Evolutionary conservation across 371 early-diverging fungal species (phyloP).

Genomic region (Rhizopus microsporus): DNA sequence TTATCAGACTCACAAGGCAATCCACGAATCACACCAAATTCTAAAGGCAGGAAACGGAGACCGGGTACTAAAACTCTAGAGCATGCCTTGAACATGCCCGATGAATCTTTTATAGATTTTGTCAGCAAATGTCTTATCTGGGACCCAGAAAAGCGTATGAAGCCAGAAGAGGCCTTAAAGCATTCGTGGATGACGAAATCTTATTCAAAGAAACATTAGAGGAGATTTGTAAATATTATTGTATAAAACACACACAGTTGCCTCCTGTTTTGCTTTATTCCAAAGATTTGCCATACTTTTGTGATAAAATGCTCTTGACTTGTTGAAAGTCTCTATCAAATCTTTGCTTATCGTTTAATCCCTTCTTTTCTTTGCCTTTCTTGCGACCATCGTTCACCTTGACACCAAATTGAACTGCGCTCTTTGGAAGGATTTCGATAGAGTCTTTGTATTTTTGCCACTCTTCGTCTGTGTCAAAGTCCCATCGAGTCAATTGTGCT

Average conservation of each 20-base stretch:
- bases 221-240: background rate
- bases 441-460: conserved; percentile 72
- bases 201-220: conserved; percentile 3
- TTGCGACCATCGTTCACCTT: conserved; percentile 74
- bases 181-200: conserved; percentile 60
- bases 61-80: conserved; percentile 75
- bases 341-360: conserved; percentile 59
- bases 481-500: conserved; percentile 70
- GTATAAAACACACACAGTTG: background rate
- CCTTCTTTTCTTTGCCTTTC: conserved; percentile 52
- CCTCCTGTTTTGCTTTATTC: conserved; percentile 10
- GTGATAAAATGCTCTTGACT: conserved; percentile 67
- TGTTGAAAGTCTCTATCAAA: conserved; percentile 70
- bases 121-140: conserved; percentile 79
- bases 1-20: conserved; percentile 60
- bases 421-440: conserved; percentile 72
- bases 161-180: conserved; percentile 75
- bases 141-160: conserved; percentile 86
- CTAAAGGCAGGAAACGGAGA: conserved; percentile 84
- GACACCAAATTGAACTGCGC: conserved; percentile 78
- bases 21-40: conserved; percentile 74
- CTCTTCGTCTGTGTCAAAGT: conserved; percentile 79
- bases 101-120: conserved; percentile 81
- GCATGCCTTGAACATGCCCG: conserved; percentile 66
- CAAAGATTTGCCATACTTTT: conserved; percentile 55